Percentiles rank a stretch among this genome's conserved stretches.
Evolutionary conservation across 768 basidiomycete genomes (phyloP).

Genomic region (Tubosaeta brunneosetosa): DNA sequence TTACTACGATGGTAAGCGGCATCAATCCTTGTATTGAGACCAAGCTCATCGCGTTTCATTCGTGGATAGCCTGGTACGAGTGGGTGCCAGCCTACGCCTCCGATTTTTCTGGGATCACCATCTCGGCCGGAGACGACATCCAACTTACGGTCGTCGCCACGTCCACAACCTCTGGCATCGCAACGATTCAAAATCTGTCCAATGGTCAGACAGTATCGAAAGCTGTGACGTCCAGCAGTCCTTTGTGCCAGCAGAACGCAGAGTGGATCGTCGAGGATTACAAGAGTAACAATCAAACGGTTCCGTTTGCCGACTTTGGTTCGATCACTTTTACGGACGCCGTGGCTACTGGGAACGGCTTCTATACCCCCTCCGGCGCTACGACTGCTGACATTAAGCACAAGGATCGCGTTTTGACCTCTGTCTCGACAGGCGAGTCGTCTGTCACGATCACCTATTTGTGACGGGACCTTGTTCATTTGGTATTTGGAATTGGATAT

Average conservation of each 20-base stretch:
- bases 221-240: background rate
- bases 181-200: background rate
- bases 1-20: background rate
- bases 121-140: background rate
- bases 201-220: background rate
- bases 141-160: background rate
- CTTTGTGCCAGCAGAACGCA: background rate
- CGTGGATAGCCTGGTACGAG: conserved; percentile 3
- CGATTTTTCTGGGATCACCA: background rate
- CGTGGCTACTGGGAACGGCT: background rate
- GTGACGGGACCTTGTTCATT: background rate
- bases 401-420: background rate
- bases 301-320: conserved; percentile 1
- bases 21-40: background rate
- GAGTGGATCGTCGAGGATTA: conserved; percentile 5
- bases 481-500: background rate
- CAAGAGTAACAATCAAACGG: background rate
- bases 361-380: background rate
- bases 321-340: background rate
- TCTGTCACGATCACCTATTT: background rate
- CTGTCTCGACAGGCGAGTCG: background rate
- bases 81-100: background rate
- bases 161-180: background rate
- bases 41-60: background rate
- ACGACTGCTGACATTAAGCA: background rate